A percentile compares a stretch with the other conserved stretches of the same genome.
phyloP scores from a whole-genome alignment of 768 basidiomycete species.

The Tylopilus sp. region DNA sequence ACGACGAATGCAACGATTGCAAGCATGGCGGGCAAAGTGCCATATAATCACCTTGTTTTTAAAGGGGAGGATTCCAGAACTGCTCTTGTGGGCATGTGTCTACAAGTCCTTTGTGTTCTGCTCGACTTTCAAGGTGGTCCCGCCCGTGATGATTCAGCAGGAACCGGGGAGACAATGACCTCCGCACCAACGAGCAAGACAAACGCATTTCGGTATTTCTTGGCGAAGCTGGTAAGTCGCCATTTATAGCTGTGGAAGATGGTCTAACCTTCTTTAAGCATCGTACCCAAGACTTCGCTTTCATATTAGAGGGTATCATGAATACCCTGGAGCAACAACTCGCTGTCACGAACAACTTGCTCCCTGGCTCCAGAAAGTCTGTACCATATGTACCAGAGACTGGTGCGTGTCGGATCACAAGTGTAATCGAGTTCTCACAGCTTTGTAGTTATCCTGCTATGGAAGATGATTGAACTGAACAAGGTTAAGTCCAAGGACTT shows the following conservation, averaged over 20 bases:
- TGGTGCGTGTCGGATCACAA: slow-evolving; percentile 43
- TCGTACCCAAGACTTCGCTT: slow-evolving; percentile 83
- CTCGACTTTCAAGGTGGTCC: slow-evolving; percentile 80
- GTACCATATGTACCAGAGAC: slow-evolving; percentile 81
- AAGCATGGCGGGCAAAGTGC: slow-evolving; percentile 72
- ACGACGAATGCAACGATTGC: slow-evolving; percentile 53
- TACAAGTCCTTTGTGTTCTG: slow-evolving; percentile 75
- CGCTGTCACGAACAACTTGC: slow-evolving; percentile 63
- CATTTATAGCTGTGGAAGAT: neutral
- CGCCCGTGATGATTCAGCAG: slow-evolving; percentile 53
- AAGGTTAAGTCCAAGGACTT: slow-evolving; percentile 50
- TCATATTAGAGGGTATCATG: slow-evolving; percentile 71
- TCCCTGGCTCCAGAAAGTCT: slow-evolving; percentile 84
- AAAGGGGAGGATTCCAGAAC: slow-evolving; percentile 82
- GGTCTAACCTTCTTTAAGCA: slow-evolving; percentile 50
- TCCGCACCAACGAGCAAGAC: slow-evolving; percentile 58
- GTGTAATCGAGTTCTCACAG: slow-evolving; percentile 5
- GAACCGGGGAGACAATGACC: slow-evolving; percentile 40
- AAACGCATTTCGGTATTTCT: slow-evolving; percentile 90
- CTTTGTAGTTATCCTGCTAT: slow-evolving; percentile 69
- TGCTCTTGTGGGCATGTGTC: slow-evolving; percentile 66
- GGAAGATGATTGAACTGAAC: slow-evolving; percentile 92
- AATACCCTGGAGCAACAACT: slow-evolving; percentile 73
- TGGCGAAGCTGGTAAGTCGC: slow-evolving; percentile 72
- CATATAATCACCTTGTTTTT: slow-evolving; percentile 87